phyloP scores from a whole-genome alignment of 176 grass and related monocot species.

The Tillandsia fasciculata region DNA sequence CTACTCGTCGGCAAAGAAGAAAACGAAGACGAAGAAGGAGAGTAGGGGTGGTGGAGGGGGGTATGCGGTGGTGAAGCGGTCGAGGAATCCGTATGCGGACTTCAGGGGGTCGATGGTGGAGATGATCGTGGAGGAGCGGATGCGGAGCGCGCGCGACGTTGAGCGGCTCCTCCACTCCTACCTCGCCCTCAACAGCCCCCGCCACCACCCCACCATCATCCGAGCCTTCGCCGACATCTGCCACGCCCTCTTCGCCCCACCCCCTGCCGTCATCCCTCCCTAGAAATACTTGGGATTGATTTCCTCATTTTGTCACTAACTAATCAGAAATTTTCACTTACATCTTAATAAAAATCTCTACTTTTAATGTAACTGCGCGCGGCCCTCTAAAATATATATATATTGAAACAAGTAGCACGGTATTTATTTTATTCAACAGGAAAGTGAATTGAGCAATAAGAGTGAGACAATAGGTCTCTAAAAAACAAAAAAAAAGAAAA shows the following conservation, averaged over 20 bases:
- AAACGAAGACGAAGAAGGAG: constrained; percentile 8
- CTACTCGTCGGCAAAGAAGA: constrained; percentile 20
- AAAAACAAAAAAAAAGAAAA: too few relatives aligned
- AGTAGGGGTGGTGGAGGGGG: neutral
- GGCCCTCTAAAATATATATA: too few relatives aligned
- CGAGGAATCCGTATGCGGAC: constrained; percentile 69
- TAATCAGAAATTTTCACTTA: too few relatives aligned
- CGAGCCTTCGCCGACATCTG: constrained; percentile 77
- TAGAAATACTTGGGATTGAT: too few relatives aligned
- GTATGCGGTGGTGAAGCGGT: constrained; percentile 61
- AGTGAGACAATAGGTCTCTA: too few relatives aligned
- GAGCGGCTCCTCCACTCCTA: constrained; percentile 69
- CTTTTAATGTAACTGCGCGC: too few relatives aligned
- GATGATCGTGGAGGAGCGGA: constrained; percentile 61
- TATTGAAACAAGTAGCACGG: too few relatives aligned
- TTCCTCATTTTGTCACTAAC: too few relatives aligned
- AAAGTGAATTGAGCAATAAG: too few relatives aligned
- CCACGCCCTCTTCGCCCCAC: constrained; percentile 55
- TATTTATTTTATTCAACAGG: too few relatives aligned
- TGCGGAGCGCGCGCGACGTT: constrained; percentile 45
- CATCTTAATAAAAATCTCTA: too few relatives aligned
- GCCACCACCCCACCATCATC: constrained; percentile 68
- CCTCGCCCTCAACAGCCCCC: constrained; percentile 60
- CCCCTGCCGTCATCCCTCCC: neutral
- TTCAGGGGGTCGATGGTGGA: constrained; percentile 96